Evolutionary conservation across 768 basidiomycete genomes (phyloP).

Genomic region (Rhodosporidiobolus odoratus): DNA sequence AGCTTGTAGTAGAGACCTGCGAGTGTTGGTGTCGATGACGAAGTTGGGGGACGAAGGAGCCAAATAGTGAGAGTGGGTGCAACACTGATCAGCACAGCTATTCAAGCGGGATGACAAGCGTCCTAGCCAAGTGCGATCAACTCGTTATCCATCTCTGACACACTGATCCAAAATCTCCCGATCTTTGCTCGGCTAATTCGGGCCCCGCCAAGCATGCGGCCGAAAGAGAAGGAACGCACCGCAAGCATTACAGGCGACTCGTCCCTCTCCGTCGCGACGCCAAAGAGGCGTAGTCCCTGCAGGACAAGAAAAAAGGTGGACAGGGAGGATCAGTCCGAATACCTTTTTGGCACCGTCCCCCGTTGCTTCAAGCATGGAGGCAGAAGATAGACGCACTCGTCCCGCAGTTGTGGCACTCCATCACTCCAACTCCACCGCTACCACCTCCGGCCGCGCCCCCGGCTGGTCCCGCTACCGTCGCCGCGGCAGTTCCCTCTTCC

Average conservation of each 20-base stretch:
- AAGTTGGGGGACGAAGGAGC: background rate
- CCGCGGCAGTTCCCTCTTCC: conserved; percentile 12
- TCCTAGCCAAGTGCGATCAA: background rate
- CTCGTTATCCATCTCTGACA: too few relatives aligned
- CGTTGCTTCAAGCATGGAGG: conserved; percentile 36
- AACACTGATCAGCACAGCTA: background rate
- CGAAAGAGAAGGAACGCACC: conserved; percentile 43
- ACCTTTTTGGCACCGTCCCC: conserved; percentile 44
- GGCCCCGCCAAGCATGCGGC: background rate
- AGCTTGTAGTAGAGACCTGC: conserved; percentile 96
- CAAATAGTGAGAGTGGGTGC: background rate
- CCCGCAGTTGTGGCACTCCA: conserved; percentile 43
- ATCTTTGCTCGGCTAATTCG: too few relatives aligned
- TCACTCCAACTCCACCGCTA: conserved; percentile 30
- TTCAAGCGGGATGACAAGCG: background rate
- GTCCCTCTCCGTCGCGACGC: conserved; percentile 51
- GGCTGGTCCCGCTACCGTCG: background rate
- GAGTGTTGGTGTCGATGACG: too few relatives aligned
- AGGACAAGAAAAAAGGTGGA: background rate
- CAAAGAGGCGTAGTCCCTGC: conserved; percentile 50
- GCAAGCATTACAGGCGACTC: conserved; percentile 52
- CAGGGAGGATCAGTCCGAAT: background rate
- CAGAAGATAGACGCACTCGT: conserved; percentile 26
- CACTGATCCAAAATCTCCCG: background rate
- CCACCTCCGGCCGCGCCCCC: background rate